Conservation (phyloP, 2,329 filamentous ascomycete species). For the Zelopaecilomyces penicillatus region DNA sequence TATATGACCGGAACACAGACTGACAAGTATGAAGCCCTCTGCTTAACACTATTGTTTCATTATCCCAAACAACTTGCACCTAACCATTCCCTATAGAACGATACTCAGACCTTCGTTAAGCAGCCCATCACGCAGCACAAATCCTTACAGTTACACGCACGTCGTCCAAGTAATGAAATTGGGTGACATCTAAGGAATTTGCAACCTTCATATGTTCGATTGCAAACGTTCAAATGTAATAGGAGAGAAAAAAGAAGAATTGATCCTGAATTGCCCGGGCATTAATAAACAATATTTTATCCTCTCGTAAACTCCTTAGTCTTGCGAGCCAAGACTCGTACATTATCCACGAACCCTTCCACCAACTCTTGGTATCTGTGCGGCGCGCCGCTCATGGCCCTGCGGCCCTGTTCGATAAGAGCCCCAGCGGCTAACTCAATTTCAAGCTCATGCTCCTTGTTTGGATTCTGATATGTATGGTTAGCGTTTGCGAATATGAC, state of each 20-base stretch:
- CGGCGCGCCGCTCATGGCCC: slow-evolving; percentile 40
- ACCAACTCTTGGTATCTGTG: slow-evolving; percentile 61
- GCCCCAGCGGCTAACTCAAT: slow-evolving; percentile 60
- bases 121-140: too few relatives aligned
- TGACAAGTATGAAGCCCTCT: too few relatives aligned
- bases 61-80: too few relatives aligned
- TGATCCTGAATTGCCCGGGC: neutral
- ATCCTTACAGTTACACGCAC: too few relatives aligned
- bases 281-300: slow-evolving; percentile 1
- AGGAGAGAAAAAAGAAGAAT: neutral
- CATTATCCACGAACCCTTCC: slow-evolving; percentile 67
- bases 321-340: slow-evolving; percentile 48
- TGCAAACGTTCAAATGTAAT: neutral
- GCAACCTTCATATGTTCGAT: too few relatives aligned
- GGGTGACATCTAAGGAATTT: too few relatives aligned
- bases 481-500: neutral
- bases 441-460: slow-evolving; percentile 74
- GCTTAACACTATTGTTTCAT: too few relatives aligned
- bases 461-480: slow-evolving; percentile 25
- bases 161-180: too few relatives aligned
- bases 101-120: too few relatives aligned
- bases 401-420: slow-evolving; percentile 58
- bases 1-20: too few relatives aligned
- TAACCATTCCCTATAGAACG: too few relatives aligned
- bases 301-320: slow-evolving; percentile 22